Percentiles rank a stretch among this genome's conserved stretches.
These are phyloP conservation scores for Coniochaeta ligniaria DNA, from an alignment of 2,329 filamentous ascomycete species.

Conservation along the genomic window DNA sequence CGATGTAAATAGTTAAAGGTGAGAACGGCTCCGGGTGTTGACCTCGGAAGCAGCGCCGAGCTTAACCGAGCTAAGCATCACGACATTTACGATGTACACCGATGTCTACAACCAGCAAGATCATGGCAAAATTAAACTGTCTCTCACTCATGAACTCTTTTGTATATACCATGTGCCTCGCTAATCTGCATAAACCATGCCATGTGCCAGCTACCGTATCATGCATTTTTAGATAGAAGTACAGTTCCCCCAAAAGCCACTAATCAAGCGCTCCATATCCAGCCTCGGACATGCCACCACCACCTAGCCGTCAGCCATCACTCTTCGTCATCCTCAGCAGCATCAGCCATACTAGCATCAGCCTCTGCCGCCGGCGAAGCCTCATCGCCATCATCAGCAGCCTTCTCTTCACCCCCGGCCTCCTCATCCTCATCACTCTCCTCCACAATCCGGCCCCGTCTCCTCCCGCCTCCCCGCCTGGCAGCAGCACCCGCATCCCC, in stretches of 20 bases:
- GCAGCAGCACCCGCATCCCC: conserved; percentile 41
- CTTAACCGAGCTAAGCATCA: too few species aligned
- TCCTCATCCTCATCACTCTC: conserved; percentile 49
- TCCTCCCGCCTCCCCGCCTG: conserved; percentile 32
- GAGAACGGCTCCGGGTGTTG: too few species aligned
- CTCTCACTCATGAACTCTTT: too few species aligned
- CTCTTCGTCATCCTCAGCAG: conserved; percentile 9
- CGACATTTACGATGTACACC: too few species aligned
- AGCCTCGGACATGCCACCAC: neutral
- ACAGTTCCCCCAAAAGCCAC: neutral
- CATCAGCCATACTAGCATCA: conserved; percentile 26
- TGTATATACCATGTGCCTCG: neutral
- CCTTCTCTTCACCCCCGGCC: conserved; percentile 16
- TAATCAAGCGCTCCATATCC: neutral
- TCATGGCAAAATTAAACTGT: too few species aligned
- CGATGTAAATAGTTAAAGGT: too few species aligned
- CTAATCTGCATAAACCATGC: neutral
- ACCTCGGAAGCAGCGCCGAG: too few species aligned
- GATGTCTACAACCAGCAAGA: too few species aligned
- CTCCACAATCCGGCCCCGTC: conserved; percentile 43
- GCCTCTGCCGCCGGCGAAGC: neutral
- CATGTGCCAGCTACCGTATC: neutral
- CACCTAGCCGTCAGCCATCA: neutral
- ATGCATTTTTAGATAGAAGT: neutral
- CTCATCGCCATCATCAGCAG: conserved; percentile 6